Conservation (phyloP, 352 stramenopile genomes). For the Phytophthora rubi region DNA sequence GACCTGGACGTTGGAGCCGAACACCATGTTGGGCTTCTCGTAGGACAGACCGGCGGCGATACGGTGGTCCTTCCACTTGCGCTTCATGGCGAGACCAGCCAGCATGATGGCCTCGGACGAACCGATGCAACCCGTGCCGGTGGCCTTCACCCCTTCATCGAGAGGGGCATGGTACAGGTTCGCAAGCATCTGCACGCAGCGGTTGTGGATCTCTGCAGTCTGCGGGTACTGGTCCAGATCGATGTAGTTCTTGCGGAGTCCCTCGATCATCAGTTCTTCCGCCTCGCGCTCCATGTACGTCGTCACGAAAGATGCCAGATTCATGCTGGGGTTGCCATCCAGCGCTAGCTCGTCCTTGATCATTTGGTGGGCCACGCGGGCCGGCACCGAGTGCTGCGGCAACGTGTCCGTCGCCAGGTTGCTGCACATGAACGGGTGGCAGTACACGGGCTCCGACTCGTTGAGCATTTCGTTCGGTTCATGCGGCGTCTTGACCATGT, state of each 20-base stretch:
- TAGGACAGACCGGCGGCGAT: conserved; percentile 18
- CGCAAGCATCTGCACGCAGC: conserved; percentile 90
- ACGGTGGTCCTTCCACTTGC: conserved; percentile 25
- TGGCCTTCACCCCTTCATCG: conserved; percentile 46
- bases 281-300: conserved; percentile 91
- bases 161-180: conserved; percentile 87
- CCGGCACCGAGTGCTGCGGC: conserved; percentile 58
- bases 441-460: conserved; percentile 29
- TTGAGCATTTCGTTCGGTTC: conserved; percentile 12
- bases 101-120: conserved; percentile 92
- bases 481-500: conserved; percentile 8
- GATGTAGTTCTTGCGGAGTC: conserved; percentile 90
- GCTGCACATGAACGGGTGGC: conserved; percentile 54
- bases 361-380: conserved; percentile 76
- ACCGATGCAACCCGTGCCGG: conserved; percentile 87
- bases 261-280: conserved; percentile 85
- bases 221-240: conserved; percentile 92
- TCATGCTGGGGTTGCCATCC: conserved; percentile 88
- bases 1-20: conserved; percentile 29
- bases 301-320: conserved; percentile 89
- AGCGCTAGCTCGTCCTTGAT: conserved; percentile 89
- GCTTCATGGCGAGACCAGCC: conserved; percentile 86
- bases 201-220: conserved; percentile 90
- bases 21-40: conserved; percentile 28
- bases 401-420: conserved; percentile 59